A percentile compares a stretch with the other conserved stretches of the same genome.
Conservation (phyloP, 257 asterid species). For the Schizonepeta tenuifolia region DNA sequence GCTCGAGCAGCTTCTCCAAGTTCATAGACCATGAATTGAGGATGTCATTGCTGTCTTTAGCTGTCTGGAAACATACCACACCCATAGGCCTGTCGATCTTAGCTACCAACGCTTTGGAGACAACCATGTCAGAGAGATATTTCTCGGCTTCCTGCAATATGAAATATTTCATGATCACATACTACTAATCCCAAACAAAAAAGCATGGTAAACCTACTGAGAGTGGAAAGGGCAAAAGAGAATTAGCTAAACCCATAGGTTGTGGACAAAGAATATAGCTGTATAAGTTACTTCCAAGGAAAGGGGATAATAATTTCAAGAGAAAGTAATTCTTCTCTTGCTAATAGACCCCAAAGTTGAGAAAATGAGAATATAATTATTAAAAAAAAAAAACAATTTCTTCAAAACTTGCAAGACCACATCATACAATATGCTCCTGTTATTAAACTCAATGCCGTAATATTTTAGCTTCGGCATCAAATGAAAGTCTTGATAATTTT, state of each 20-base stretch:
- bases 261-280: not conserved
- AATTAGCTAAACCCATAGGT: slow-evolving; percentile 1
- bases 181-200: not conserved
- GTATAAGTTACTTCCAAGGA: not conserved
- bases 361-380: not conserved
- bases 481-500: not conserved
- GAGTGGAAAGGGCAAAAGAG: not conserved
- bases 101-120: slow-evolving; percentile 80
- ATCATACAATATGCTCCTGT: not conserved
- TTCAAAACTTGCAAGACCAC: not conserved
- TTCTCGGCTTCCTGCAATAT: slow-evolving; percentile 78
- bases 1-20: slow-evolving; percentile 99
- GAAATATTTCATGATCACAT: not conserved
- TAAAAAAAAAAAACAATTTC: not conserved
- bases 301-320: not conserved
- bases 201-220: not conserved
- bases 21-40: slow-evolving; percentile 88
- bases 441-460: not conserved
- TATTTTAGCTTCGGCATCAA: not conserved
- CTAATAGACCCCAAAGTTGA: not conserved
- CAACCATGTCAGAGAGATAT: slow-evolving; percentile 96
- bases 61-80: slow-evolving; percentile 69
- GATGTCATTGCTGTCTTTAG: slow-evolving; percentile 88
- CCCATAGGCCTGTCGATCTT: slow-evolving; percentile 94
- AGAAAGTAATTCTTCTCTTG: not conserved